A percentile compares a stretch with the other conserved stretches of the same genome.
Conservation (phyloP, 2,329 filamentous ascomycete species). For the Penicillium verrucosum region DNA sequence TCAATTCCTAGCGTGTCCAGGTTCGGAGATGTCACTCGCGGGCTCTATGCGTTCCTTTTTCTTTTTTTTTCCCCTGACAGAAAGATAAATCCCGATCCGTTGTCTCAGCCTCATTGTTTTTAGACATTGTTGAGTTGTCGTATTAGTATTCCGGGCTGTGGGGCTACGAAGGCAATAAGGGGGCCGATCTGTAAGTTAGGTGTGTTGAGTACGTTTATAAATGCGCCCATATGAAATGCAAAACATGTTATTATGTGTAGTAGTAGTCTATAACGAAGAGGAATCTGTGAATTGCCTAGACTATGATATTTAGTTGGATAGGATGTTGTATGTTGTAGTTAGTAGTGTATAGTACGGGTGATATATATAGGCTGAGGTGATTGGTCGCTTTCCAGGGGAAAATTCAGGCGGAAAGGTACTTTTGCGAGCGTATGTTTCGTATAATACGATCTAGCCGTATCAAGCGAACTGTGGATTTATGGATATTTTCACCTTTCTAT, state of each 20-base stretch:
- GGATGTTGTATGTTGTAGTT: neutral
- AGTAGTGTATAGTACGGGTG: no score
- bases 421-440: neutral
- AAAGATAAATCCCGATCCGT: neutral
- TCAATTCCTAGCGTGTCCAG: neutral
- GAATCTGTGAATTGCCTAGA: neutral
- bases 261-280: neutral
- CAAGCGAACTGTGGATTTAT: neutral
- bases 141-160: neutral
- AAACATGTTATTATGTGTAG: no score
- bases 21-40: neutral
- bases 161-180: neutral
- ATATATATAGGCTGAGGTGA: neutral
- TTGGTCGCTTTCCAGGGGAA: neutral
- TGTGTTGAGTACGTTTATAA: neutral
- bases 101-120: neutral
- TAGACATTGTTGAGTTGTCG: neutral
- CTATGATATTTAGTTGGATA: neutral
- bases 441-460: neutral
- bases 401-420: neutral
- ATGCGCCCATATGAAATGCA: neutral
- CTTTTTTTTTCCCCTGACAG: no score
- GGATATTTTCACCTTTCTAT: neutral
- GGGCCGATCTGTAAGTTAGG: neutral
- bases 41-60: neutral